Evolutionary conservation across 202 grass and related monocot genomes (phyloP).

Genomic region (Musa balbisiana): DNA sequence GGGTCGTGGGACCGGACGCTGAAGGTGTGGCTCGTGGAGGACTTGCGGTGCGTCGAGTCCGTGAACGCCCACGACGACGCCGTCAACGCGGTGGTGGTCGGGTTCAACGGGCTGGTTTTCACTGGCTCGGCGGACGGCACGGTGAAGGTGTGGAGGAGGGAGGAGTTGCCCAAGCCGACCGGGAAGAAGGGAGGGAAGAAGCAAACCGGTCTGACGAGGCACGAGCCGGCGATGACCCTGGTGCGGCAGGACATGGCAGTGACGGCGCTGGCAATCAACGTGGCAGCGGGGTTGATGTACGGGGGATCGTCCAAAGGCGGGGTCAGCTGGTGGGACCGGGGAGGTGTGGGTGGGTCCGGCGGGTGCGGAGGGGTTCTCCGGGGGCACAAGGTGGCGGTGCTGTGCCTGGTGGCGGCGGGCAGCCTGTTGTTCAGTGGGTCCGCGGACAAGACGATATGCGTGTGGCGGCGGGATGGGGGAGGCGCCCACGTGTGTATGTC

Average conservation of each 20-base stretch:
- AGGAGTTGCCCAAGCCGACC: not conserved
- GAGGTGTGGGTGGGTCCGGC: not conserved
- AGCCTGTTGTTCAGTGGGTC: slow-evolving; percentile 33
- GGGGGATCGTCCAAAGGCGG: slow-evolving; percentile 28
- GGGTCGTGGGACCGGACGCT: slow-evolving; percentile 23
- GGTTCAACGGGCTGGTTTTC: slow-evolving; percentile 13
- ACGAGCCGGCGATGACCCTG: slow-evolving; percentile 6
- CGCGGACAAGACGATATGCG: slow-evolving; percentile 26
- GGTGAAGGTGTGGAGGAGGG: slow-evolving; percentile 34
- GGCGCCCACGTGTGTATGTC: slow-evolving; percentile 2
- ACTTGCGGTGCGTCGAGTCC: slow-evolving; percentile 26
- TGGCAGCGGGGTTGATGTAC: slow-evolving; percentile 13
- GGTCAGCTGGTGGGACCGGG: slow-evolving; percentile 21
- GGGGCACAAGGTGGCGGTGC: slow-evolving; percentile 24
- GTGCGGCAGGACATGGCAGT: slow-evolving; percentile 13
- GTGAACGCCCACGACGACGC: slow-evolving; percentile 22
- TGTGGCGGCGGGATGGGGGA: slow-evolving; percentile 21
- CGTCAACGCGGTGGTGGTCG: slow-evolving; percentile 24
- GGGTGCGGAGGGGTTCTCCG: slow-evolving; percentile 10
- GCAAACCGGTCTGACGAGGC: not conserved
- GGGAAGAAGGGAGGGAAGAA: not conserved
- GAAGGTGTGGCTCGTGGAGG: slow-evolving; percentile 21
- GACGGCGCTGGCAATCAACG: slow-evolving; percentile 15
- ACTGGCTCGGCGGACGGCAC: slow-evolving; percentile 29
- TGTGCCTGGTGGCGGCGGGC: slow-evolving; percentile 25